phyloP scores from a whole-genome alignment of 495 filamentous ascomycete genomes.

The Neurospora sp. region DNA sequence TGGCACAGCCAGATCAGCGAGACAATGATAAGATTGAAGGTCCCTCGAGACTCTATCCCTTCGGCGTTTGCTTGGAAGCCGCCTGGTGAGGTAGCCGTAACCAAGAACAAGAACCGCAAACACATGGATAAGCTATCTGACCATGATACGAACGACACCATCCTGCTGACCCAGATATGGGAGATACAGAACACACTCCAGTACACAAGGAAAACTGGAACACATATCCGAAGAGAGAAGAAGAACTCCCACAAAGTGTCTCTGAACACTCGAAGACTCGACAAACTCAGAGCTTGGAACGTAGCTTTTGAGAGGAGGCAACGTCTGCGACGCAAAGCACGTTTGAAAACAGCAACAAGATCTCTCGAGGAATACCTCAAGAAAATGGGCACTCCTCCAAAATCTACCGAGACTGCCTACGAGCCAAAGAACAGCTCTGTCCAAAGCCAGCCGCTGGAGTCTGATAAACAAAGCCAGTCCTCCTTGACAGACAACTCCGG shows the following conservation, averaged over 20 bases:
- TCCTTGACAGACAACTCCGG: neutral
- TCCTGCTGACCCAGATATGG: neutral
- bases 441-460: neutral
- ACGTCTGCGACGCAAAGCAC: neutral
- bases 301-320: neutral
- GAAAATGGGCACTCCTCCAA: neutral
- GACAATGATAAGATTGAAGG: neutral
- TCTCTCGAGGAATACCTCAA: neutral
- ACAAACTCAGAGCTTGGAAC: neutral
- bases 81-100: neutral
- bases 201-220: neutral
- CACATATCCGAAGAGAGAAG: neutral
- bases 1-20: neutral
- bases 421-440: neutral
- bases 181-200: neutral
- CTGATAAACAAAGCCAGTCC: neutral
- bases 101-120: neutral
- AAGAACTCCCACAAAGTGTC: neutral
- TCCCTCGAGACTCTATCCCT: neutral
- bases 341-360: neutral
- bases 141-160: neutral
- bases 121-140: neutral
- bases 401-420: neutral
- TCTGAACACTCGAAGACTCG: neutral
- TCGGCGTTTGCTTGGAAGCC: neutral